Evolutionary conservation across 225 moss, liverwort and hornwort genomes (phyloP).

Genomic region (Climacium dendroides): DNA sequence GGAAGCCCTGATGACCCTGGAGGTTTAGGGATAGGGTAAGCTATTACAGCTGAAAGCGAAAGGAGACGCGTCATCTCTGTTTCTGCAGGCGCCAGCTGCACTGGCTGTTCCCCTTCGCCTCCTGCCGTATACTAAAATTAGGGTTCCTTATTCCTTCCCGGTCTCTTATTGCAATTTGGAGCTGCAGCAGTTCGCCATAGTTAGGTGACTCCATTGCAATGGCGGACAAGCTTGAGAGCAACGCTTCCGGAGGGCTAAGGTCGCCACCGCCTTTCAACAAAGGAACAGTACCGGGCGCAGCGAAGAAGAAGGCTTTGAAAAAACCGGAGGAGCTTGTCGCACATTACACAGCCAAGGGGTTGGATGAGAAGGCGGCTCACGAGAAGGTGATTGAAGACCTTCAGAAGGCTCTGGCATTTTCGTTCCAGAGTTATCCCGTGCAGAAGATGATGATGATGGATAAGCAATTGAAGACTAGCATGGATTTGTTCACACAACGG

Average conservation of each 20-base stretch:
- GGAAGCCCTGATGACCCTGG: background rate
- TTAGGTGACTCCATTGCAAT: background rate
- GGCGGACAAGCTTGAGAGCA: slow-evolving; percentile 4
- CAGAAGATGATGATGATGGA: slow-evolving; percentile 68
- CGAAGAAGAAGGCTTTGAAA: slow-evolving; percentile 18
- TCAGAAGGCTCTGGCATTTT: slow-evolving; percentile 72
- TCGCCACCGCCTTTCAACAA: slow-evolving; percentile 15
- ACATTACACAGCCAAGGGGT: slow-evolving; percentile 52
- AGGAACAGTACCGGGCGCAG: background rate
- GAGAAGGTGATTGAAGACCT: slow-evolving; percentile 76
- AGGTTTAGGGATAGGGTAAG: background rate
- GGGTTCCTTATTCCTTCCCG: background rate
- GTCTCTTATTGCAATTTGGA: background rate
- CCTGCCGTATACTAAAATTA: background rate
- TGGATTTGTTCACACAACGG: slow-evolving; percentile 44
- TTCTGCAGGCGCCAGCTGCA: background rate
- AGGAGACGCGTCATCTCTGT: background rate
- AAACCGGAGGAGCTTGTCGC: slow-evolving; percentile 62
- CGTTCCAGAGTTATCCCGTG: slow-evolving; percentile 67
- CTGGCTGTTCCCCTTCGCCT: background rate
- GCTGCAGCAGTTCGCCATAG: background rate
- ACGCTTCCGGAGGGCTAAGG: background rate
- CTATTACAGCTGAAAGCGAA: background rate
- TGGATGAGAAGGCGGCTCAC: slow-evolving; percentile 70
- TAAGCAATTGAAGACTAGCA: slow-evolving; percentile 30